These are phyloP conservation scores for Mycena albidolilacea DNA, from an alignment of 768 basidiomycete genomes.

Conservation along the genomic window DNA sequence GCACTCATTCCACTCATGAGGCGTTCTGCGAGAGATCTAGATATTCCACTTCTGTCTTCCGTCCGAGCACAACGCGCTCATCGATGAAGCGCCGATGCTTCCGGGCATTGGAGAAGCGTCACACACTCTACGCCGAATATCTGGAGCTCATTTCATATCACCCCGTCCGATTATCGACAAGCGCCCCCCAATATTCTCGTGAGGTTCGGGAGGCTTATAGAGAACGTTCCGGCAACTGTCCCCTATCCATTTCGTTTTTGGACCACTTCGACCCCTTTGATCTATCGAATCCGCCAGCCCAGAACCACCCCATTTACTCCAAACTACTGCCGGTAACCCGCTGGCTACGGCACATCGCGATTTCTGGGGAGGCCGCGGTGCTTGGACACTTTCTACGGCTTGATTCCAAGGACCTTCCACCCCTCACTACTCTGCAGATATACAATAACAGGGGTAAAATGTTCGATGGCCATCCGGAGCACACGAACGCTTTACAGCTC, in stretches of 20 bases:
- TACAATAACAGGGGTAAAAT: neutral
- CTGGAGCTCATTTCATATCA: conserved; percentile 25
- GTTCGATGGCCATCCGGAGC: neutral
- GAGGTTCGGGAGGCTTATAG: neutral
- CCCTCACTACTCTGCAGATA: neutral
- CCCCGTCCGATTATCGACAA: neutral
- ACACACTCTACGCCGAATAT: conserved; percentile 19
- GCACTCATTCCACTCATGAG: neutral
- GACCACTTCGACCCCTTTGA: neutral
- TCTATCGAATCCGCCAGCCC: neutral
- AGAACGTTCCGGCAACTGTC: neutral
- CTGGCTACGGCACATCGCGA: neutral
- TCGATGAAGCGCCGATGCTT: conserved; percentile 24
- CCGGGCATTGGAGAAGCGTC: conserved; percentile 15
- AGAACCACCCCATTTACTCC: neutral
- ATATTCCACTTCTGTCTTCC: conserved; percentile 26
- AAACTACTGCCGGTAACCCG: neutral
- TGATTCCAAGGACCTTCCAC: neutral
- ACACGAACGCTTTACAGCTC: neutral
- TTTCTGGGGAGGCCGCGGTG: neutral
- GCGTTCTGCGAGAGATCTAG: conserved; percentile 24
- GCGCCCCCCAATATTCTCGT: neutral
- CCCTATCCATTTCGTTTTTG: neutral
- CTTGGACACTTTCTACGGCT: neutral
- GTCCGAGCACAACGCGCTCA: conserved; percentile 12